Evolutionary conservation across 768 basidiomycete genomes (phyloP), one percentile per base, ranked within the genome.

Genomic region (Rhodocollybia butyracea): DNA sequence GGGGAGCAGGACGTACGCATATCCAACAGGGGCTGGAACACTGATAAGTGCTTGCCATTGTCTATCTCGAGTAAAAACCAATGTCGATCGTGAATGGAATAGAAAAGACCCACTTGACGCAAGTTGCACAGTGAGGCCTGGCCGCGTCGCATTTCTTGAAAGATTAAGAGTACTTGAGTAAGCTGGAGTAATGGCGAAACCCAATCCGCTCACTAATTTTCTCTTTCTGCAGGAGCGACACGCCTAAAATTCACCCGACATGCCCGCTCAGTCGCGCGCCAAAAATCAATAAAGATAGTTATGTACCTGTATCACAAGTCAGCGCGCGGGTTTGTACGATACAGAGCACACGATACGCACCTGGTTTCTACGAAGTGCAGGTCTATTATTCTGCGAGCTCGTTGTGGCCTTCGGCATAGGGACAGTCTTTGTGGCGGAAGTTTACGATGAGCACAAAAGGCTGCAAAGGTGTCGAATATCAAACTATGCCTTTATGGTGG

Each of bases 61-160:
- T 70, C 89, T 91, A 55, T 24, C 47, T 21, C 61, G 51, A 26
- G 26, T 43, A 13, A 53, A 40, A 17, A 30, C 36, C 13, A 42
- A 34, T 11, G 30, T 40, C 4, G 48, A 27, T 21, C 30, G 21
- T 5, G 24, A 15, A 29, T 26, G 47, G 46, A 22, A 41, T 29
- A 50, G 38, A 46, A 30, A 22, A n/a, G 47, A 77, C 84, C 64
- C 61, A 90, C 89, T 87, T 91, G 57, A 90, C 81, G 63, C 91
- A 93, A 51, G 91, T 91, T 39, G 83, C 79, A 66, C 91, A 94
- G 67, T 92, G 89, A 12, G 91, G 91, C 59, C 91, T 85, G 39
- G 85, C 80, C 39, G 91, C 91, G 69, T 94, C 91, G 61, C 91
- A 94, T 88, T 91, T 92, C 90, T 93, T 62, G 26, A 22, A 43